These are phyloP conservation scores for Penicillium sp. DNA, from an alignment of 2,329 filamentous ascomycete species.

Conservation along the genomic window DNA sequence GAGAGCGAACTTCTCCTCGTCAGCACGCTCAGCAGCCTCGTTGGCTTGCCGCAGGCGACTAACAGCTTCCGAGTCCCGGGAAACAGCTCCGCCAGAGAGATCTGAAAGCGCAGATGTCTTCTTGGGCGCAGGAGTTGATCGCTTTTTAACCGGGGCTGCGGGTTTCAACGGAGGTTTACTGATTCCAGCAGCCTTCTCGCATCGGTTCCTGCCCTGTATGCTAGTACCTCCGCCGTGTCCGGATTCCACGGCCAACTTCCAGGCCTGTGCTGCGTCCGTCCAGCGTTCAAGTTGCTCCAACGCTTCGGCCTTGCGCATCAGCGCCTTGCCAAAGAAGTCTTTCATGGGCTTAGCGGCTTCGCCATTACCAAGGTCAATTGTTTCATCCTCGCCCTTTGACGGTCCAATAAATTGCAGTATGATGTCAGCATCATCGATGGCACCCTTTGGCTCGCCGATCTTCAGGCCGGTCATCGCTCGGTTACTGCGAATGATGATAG, in stretches of 20 bases:
- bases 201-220: conserved; percentile 82
- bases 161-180: conserved; percentile 52
- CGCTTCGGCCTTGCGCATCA: conserved; percentile 93
- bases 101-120: conserved; percentile 37
- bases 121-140: conserved; percentile 47
- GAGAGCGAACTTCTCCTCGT: conserved; percentile 90
- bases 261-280: conserved; percentile 77
- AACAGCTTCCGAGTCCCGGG: conserved; percentile 71
- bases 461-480: conserved; percentile 88
- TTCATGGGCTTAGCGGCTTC: conserved; percentile 79
- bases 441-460: conserved; percentile 85
- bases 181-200: conserved; percentile 82
- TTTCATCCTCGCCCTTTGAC: conserved; percentile 76
- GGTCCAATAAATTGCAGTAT: conserved; percentile 79
- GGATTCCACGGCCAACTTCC: conserved; percentile 79
- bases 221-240: conserved; percentile 84
- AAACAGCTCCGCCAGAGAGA: conserved; percentile 44
- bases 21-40: conserved; percentile 77
- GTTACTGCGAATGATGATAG: conserved; percentile 88
- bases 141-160: conserved; percentile 49
- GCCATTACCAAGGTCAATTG: conserved; percentile 67
- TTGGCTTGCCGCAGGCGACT: conserved; percentile 81
- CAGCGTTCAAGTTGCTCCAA: conserved; percentile 95
- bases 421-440: conserved; percentile 79
- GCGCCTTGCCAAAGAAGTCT: conserved; percentile 88